phyloP scores from a whole-genome alignment of 257 asterid genomes.

The Fraxinus pennsylvanica region DNA sequence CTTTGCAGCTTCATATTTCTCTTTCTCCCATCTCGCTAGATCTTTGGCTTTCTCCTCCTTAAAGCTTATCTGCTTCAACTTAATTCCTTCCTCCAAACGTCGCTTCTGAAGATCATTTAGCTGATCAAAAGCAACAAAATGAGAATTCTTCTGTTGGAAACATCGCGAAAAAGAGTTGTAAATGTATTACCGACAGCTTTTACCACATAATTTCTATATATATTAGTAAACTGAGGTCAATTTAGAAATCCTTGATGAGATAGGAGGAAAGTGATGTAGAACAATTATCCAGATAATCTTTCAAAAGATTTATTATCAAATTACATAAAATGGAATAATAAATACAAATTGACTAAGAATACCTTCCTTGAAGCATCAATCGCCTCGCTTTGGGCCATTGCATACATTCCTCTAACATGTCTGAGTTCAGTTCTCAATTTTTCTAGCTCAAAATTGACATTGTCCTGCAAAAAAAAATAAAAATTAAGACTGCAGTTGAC shows the following conservation, averaged over 20 bases:
- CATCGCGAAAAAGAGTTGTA: neutral
- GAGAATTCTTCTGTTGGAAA: neutral
- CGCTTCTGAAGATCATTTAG: conserved; percentile 64
- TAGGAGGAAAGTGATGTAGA: neutral
- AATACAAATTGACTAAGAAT: neutral
- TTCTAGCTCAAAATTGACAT: conserved; percentile 68
- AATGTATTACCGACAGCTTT: conserved; percentile 1
- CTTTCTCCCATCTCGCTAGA: conserved; percentile 57
- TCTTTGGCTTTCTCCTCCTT: conserved; percentile 81
- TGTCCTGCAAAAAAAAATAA: conserved; percentile 42
- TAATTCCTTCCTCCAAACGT: conserved; percentile 61
- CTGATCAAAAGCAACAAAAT: conserved; percentile 37
- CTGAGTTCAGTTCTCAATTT: conserved; percentile 78
- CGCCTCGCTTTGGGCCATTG: conserved; percentile 76
- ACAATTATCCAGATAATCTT: neutral
- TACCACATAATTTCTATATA: neutral
- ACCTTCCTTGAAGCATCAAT: conserved; percentile 87
- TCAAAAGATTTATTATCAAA: neutral
- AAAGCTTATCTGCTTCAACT: conserved; percentile 50
- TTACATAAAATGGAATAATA: neutral
- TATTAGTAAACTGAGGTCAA: neutral
- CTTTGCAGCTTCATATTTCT: conserved; percentile 58
- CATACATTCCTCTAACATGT: conserved; percentile 79
- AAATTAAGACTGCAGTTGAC: neutral
- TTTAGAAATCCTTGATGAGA: neutral